Percentiles rank a stretch among this genome's conserved stretches.
These are phyloP conservation scores for Cyclotella distinguenda DNA, from an alignment of 108 stramenopile genomes.

Conservation along the genomic window DNA sequence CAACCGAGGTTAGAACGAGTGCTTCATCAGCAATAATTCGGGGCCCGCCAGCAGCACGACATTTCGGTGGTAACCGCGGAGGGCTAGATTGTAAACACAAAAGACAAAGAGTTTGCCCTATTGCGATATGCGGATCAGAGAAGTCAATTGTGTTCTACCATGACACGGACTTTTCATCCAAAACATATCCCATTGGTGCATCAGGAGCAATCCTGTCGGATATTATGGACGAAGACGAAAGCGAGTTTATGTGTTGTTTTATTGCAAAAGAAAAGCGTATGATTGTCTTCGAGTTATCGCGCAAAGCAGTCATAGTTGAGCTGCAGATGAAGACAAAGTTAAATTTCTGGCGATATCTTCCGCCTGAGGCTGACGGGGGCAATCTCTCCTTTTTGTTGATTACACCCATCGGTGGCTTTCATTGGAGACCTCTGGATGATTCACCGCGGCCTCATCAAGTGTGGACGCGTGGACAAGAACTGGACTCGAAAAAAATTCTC, in stretches of 20 bases:
- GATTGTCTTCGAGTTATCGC: constrained; percentile 77
- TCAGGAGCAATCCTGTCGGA: constrained; percentile 88
- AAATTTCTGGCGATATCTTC: constrained; percentile 89
- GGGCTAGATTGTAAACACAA: constrained; percentile 45
- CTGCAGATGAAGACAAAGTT: constrained; percentile 92
- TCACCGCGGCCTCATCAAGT: constrained; percentile 83
- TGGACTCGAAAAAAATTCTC: constrained; percentile 86
- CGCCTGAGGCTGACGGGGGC: constrained; percentile 77
- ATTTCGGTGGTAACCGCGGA: constrained; percentile 89
- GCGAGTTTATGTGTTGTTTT: constrained; percentile 88
- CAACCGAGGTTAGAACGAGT: constrained; percentile 71
- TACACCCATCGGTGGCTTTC: constrained; percentile 88
- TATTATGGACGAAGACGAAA: constrained; percentile 69
- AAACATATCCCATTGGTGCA: constrained; percentile 84
- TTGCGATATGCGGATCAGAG: constrained; percentile 86
- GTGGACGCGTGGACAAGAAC: constrained; percentile 77
- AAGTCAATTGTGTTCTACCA: constrained; percentile 83
- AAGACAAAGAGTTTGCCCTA: constrained; percentile 62
- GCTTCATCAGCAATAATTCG: constrained; percentile 81
- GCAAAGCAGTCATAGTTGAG: constrained; percentile 81
- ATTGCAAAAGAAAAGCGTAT: constrained; percentile 87
- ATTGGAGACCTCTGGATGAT: constrained; percentile 86
- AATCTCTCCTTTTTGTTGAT: constrained; percentile 81
- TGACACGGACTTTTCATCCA: constrained; percentile 72
- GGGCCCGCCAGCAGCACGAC: constrained; percentile 84